Evolutionary conservation across 164 flowering plant genomes (phyloP).

Genomic region (Protea cynaroides): DNA sequence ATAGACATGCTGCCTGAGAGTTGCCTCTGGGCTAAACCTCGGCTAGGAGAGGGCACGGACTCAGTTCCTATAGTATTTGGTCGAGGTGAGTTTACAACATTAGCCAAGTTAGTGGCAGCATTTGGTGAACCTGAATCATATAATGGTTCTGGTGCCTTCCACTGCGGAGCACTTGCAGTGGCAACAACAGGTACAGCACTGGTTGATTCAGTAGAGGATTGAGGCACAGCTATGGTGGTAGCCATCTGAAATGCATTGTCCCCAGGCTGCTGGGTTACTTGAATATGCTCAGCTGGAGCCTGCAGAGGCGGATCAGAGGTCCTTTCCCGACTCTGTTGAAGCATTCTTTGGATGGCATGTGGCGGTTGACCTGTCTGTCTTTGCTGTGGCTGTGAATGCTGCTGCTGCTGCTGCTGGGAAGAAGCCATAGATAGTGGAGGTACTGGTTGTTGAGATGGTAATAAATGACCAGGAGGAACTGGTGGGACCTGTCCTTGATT

Average conservation of each 20-base stretch:
- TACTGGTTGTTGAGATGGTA: conserved; percentile 34
- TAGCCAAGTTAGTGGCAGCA: conserved; percentile 28
- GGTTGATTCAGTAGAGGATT: conserved; percentile 29
- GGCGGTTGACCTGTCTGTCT: conserved; percentile 40
- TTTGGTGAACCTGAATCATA: conserved; percentile 31
- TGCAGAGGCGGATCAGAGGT: conserved; percentile 33
- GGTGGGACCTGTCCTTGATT: conserved; percentile 42
- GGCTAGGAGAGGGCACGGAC: conserved; percentile 22
- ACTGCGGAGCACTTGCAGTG: conserved; percentile 32
- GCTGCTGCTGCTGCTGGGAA: conserved; percentile 46
- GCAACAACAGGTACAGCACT: conserved; percentile 27
- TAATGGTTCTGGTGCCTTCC: conserved; percentile 42
- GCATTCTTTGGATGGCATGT: conserved; percentile 37
- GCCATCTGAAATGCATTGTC: conserved; percentile 25
- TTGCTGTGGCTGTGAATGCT: conserved; percentile 33
- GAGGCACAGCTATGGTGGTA: conserved; percentile 21
- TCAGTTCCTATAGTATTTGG: conserved; percentile 27
- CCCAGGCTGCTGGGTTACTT: conserved; percentile 28
- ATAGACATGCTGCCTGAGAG: conserved; percentile 34
- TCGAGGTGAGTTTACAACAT: conserved; percentile 28
- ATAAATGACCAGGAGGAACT: conserved; percentile 27
- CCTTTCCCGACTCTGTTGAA: conserved; percentile 37
- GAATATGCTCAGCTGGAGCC: conserved; percentile 34
- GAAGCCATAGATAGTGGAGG: conserved; percentile 22
- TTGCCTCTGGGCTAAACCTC: conserved; percentile 43